Evolutionary conservation across 306 rosid species (phyloP).

Genomic region (Fragaria nilgerrensis): DNA sequence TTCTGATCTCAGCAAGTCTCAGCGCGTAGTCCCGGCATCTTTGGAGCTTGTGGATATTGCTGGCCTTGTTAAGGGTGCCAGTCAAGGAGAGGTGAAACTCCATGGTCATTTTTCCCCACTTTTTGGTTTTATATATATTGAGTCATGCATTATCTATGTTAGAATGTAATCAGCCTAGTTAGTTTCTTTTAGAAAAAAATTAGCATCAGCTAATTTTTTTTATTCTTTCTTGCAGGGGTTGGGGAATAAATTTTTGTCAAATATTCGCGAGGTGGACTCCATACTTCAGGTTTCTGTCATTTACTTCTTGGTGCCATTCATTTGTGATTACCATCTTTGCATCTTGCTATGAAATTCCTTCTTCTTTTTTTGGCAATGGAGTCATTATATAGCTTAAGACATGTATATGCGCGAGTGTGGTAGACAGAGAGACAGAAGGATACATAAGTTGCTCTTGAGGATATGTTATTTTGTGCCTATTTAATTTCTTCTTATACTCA

Average conservation of each 20-base stretch:
- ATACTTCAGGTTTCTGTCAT: conserved; percentile 74
- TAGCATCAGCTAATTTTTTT: conserved; percentile 14
- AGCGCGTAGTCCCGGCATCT: conserved; percentile 81
- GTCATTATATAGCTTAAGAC: not conserved
- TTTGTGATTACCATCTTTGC: conserved; percentile 13
- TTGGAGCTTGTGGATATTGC: conserved; percentile 96
- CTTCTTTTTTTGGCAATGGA: not conserved
- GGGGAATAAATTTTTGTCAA: conserved; percentile 89
- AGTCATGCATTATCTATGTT: conserved; percentile 4
- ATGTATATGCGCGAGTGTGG: not conserved
- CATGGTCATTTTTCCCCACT: not conserved
- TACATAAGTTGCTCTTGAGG: not conserved
- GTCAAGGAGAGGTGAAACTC: conserved; percentile 86
- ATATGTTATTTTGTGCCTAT: not conserved
- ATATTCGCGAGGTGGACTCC: conserved; percentile 96
- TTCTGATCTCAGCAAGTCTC: conserved; percentile 92
- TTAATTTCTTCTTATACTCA: not conserved
- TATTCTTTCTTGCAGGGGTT: conserved; percentile 67
- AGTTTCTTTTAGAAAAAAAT: not conserved
- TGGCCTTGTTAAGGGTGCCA: conserved; percentile 96
- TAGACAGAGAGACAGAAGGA: not conserved
- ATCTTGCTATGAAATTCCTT: not conserved
- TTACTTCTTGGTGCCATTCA: conserved; percentile 12
- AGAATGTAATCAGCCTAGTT: not conserved
- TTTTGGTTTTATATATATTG: not conserved